Conservation (phyloP, 495 filamentous ascomycete species). For the Cercophora scortea region DNA sequence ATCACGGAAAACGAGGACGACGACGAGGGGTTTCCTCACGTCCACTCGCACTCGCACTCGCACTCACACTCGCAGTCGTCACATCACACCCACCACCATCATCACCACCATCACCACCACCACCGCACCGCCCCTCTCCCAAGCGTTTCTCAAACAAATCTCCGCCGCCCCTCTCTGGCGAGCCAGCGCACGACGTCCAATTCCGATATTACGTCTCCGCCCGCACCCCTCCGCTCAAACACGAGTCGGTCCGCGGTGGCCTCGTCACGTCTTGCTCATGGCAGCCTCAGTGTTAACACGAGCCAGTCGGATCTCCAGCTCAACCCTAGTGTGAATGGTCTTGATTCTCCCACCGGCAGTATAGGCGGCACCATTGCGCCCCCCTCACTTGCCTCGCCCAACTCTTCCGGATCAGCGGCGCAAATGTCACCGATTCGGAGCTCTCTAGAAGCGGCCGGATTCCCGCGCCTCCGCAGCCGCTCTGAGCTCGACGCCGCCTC, state of each 20-base stretch:
- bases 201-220: conserved; percentile 23
- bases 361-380: conserved; percentile 4
- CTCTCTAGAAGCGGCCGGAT: conserved; percentile 40
- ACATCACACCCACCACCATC: conserved; percentile 2
- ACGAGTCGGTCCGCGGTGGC: conserved; percentile 27
- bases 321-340: conserved; percentile 17
- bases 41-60: background rate
- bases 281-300: conserved; percentile 20
- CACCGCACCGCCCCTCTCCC: background rate
- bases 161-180: conserved; percentile 28
- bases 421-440: conserved; percentile 43
- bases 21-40: conserved; percentile 10
- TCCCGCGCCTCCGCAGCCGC: conserved; percentile 44
- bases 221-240: conserved; percentile 35
- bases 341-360: conserved; percentile 25
- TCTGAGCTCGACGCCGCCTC: conserved; percentile 41
- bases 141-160: conserved; percentile 13
- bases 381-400: conserved; percentile 10
- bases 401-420: conserved; percentile 16
- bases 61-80: conserved; percentile 11
- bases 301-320: conserved; percentile 35
- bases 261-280: conserved; percentile 32
- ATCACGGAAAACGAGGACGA: conserved; percentile 45
- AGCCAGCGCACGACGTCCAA: conserved; percentile 37
- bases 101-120: background rate